Conservation (phyloP, 805 yeast species). For the Myxozyma neotropica region DNA sequence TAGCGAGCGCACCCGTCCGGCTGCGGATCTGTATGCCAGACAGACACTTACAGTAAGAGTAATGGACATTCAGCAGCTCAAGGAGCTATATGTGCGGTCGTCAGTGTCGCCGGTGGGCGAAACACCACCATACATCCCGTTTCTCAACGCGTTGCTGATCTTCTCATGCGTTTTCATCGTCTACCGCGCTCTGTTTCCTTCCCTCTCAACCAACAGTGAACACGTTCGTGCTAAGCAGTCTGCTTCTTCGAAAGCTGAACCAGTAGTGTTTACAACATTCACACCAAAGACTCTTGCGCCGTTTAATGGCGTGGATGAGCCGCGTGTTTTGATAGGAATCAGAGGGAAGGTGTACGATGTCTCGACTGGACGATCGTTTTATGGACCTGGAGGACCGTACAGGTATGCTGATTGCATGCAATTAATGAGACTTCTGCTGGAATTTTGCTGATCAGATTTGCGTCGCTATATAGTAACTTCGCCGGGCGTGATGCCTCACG, state of each 20-base stretch:
- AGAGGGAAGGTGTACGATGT: conserved; percentile 81
- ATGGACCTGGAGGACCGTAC: conserved; percentile 79
- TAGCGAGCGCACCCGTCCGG: no score
- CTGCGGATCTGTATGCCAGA: no score
- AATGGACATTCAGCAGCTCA: no score
- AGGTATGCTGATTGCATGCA: conserved; percentile 35
- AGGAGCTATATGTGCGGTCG: neutral
- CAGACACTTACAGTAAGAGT: no score
- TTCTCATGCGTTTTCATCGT: conserved; percentile 14
- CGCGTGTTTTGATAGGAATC: conserved; percentile 67
- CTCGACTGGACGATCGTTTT: conserved; percentile 62
- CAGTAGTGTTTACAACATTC: conserved; percentile 50
- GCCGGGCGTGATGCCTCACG: conserved; percentile 80
- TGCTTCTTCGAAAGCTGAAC: conserved; percentile 21
- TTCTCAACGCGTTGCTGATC: conserved; percentile 17
- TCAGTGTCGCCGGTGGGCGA: neutral
- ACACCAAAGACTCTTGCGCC: conserved; percentile 74
- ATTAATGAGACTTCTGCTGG: neutral
- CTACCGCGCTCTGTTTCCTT: conserved; percentile 23
- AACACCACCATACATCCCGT: conserved; percentile 13
- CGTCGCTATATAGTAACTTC: conserved; percentile 56
- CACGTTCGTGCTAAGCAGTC: conserved; percentile 7
- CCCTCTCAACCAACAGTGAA: neutral
- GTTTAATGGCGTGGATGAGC: conserved; percentile 57
- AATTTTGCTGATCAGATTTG: neutral